Percentiles rank a stretch among this genome's conserved stretches.
Evolutionary conservation across 805 yeast genomes (phyloP).

Genomic region (Saccharomycopsis sp.): DNA sequence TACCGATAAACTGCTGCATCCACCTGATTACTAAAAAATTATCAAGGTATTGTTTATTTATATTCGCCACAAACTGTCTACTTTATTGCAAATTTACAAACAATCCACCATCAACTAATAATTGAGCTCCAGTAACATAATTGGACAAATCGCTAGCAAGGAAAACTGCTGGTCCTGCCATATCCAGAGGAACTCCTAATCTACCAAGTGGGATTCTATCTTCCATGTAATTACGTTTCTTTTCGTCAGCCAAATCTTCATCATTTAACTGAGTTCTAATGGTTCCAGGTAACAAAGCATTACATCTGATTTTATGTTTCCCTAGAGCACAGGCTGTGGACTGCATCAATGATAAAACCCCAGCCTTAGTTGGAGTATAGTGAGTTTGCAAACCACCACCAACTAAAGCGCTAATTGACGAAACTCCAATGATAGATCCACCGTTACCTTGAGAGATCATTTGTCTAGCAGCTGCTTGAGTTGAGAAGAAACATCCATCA

Average conservation of each 20-base stretch:
- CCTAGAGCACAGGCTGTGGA: constrained; percentile 39
- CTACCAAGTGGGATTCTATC: constrained; percentile 35
- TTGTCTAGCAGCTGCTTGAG: constrained; percentile 41
- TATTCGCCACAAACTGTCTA: constrained; percentile 17
- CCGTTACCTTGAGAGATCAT: constrained; percentile 40
- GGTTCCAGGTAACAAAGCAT: constrained; percentile 41
- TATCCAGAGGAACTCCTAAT: constrained; percentile 32
- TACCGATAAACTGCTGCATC: too few species aligned
- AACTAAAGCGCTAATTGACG: constrained; percentile 37
- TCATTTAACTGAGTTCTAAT: constrained; percentile 37
- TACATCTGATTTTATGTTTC: constrained; percentile 37
- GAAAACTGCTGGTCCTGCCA: constrained; percentile 38
- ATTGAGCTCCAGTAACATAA: constrained; percentile 37
- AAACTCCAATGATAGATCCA: constrained; percentile 40
- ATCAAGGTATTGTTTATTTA: too few species aligned
- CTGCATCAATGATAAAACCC: constrained; percentile 37
- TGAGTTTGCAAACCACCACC: constrained; percentile 41
- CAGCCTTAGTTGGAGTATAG: constrained; percentile 45
- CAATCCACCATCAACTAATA: constrained; percentile 40
- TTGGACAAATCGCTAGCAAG: constrained; percentile 33
- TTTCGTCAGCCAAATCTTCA: constrained; percentile 34
- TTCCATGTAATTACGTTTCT: constrained; percentile 33
- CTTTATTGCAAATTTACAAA: constrained; percentile 43
- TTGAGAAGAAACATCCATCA: constrained; percentile 38
- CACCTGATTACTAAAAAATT: too few species aligned